These are phyloP conservation scores for Cardamine chenopodiifolia DNA, from an alignment of 345 rosid species.

Conservation along the genomic window DNA sequence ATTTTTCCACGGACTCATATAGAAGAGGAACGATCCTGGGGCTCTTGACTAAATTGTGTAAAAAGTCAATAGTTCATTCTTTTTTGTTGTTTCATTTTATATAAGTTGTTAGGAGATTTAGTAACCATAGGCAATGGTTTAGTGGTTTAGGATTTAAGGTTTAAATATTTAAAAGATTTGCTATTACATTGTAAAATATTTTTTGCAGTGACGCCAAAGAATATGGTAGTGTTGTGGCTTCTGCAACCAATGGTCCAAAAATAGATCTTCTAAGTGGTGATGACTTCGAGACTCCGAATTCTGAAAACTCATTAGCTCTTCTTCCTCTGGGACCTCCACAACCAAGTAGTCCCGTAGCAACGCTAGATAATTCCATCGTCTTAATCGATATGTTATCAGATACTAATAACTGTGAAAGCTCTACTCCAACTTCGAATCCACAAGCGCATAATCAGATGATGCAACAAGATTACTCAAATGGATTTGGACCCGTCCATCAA, in stretches of 20 bases:
- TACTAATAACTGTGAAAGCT: conserved; percentile 45
- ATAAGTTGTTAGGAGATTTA: not conserved
- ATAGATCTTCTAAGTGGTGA: conserved; percentile 91
- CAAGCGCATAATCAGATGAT: conserved; percentile 14
- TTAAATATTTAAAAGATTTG: not conserved
- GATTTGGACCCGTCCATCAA: conserved; percentile 52
- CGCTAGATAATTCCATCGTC: conserved; percentile 82
- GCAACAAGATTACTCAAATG: conserved; percentile 50
- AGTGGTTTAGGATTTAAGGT: not conserved
- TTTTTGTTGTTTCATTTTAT: not conserved
- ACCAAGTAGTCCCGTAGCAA: conserved; percentile 49
- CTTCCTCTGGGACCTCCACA: conserved; percentile 80
- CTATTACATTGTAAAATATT: not conserved
- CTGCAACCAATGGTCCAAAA: conserved; percentile 67
- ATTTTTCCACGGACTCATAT: no score
- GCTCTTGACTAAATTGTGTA: not conserved
- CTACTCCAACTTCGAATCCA: conserved; percentile 38
- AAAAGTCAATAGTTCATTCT: not conserved
- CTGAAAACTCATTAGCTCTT: conserved; percentile 55
- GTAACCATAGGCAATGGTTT: conserved; percentile 1
- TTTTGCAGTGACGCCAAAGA: conserved; percentile 36
- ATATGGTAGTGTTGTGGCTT: conserved; percentile 55
- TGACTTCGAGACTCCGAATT: conserved; percentile 35
- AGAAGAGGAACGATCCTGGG: no score
- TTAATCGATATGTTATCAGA: conserved; percentile 88